Conservation (phyloP, 768 basidiomycete genomes). For the Coprinopsis sp. region DNA sequence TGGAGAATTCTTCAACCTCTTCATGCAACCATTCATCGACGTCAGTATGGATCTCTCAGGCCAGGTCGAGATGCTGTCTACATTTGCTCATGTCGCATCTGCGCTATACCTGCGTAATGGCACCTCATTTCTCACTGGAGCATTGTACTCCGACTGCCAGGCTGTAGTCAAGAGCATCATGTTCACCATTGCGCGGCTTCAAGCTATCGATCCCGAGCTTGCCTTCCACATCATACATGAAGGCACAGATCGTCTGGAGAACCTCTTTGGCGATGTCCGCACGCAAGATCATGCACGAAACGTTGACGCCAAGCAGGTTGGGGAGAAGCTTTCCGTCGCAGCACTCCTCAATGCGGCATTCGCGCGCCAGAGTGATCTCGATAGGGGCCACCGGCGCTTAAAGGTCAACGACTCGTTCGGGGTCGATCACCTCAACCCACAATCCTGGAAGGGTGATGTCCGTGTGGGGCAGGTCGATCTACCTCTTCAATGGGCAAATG, state of each 20-base stretch:
- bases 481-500: too few species aligned
- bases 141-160: constrained; percentile 23
- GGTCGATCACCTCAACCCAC: constrained; percentile 22
- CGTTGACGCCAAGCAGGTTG: constrained; percentile 19
- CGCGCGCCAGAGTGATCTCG: constrained; percentile 18
- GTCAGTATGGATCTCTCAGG: constrained; percentile 15
- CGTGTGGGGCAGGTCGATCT: too few species aligned
- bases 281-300: constrained; percentile 21
- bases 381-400: constrained; percentile 17
- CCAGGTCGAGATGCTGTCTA: constrained; percentile 17
- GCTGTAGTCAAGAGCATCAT: constrained; percentile 23
- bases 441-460: constrained; percentile 18
- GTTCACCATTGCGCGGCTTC: constrained; percentile 19
- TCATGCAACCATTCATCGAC: constrained; percentile 17
- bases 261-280: constrained; percentile 18
- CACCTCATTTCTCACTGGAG: constrained; percentile 9
- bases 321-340: constrained; percentile 15
- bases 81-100: constrained; percentile 15
- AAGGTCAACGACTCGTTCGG: constrained; percentile 12
- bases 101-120: constrained; percentile 15
- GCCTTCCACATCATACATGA: constrained; percentile 15
- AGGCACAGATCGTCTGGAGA: constrained; percentile 24
- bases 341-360: constrained; percentile 15
- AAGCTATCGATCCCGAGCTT: constrained; percentile 13
- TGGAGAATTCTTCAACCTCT: constrained; percentile 9